Percentiles rank a stretch among this genome's conserved stretches.
phyloP scores from a whole-genome alignment of 768 basidiomycete species.

The Neoboletus subvelutipes region DNA sequence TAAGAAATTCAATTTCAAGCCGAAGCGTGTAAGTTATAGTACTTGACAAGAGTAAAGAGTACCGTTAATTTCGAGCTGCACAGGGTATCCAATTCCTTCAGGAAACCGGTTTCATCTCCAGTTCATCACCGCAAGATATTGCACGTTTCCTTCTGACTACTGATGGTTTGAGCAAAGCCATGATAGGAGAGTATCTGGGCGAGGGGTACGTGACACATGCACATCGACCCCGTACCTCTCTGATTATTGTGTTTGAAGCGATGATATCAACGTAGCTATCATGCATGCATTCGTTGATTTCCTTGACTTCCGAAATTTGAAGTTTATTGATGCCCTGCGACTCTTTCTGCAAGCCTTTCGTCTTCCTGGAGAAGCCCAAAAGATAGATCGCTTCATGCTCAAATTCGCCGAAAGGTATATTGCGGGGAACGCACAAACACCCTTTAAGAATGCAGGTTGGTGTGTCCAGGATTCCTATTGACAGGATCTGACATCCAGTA shows the following conservation, averaged over 20 bases:
- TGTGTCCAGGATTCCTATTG: conserved; percentile 6
- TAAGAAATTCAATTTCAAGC: conserved; percentile 97
- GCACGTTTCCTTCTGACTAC: conserved; percentile 83
- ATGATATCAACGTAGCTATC: conserved; percentile 83
- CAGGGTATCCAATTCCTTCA: conserved; percentile 89
- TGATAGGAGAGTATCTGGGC: conserved; percentile 98
- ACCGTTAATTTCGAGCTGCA: conserved; percentile 1
- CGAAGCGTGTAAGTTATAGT: conserved; percentile 72
- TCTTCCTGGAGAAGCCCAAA: conserved; percentile 95
- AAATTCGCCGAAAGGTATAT: conserved; percentile 98
- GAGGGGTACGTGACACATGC: conserved; percentile 69
- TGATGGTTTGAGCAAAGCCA: conserved; percentile 91
- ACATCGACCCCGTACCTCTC: not conserved
- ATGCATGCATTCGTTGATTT: conserved; percentile 98
- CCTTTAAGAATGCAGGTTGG: conserved; percentile 92
- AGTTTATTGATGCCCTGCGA: conserved; percentile 89
- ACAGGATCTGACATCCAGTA: conserved; percentile 6
- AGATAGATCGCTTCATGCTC: conserved; percentile 98
- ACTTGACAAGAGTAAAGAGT: not conserved
- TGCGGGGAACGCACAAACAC: conserved; percentile 77
- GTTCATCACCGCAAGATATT: conserved; percentile 69
- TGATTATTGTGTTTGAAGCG: conserved; percentile 46
- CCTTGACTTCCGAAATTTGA: conserved; percentile 78
- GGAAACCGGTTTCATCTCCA: conserved; percentile 83
- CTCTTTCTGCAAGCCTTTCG: conserved; percentile 93